Percentiles rank a stretch among this genome's conserved stretches.
phyloP scores from a whole-genome alignment of 495 filamentous ascomycete species.

The Pyrenula massariospora region DNA sequence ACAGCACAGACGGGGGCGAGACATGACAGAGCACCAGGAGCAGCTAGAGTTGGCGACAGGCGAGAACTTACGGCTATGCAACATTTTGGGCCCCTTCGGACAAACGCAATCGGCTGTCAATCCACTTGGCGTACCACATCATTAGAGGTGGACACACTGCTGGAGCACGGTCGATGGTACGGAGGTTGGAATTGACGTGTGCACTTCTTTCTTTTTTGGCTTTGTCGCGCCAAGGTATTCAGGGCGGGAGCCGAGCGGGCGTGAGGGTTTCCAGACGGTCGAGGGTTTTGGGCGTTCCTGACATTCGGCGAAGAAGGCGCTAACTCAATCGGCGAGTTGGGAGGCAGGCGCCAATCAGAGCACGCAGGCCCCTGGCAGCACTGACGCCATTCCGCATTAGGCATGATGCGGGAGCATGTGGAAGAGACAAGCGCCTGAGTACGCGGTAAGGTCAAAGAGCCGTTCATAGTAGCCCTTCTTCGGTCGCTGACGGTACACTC shows the following conservation, averaged over 20 bases:
- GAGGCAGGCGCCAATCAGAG: not conserved
- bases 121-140: not conserved
- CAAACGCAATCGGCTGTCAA: not conserved
- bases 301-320: too few species aligned
- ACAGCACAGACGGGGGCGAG: constrained; percentile 2
- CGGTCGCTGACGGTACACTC: too few species aligned
- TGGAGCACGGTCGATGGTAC: not conserved
- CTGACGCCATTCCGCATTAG: not conserved
- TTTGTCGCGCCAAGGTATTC: not conserved
- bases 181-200: not conserved
- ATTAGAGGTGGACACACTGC: not conserved
- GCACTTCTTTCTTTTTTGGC: not conserved
- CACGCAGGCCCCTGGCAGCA: not conserved
- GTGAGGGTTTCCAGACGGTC: not conserved
- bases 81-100: not conserved
- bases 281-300: too few species aligned
- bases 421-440: too few species aligned
- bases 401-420: too few species aligned
- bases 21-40: constrained; percentile 5
- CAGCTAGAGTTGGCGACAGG: constrained; percentile 6
- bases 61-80: not conserved
- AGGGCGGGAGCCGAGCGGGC: not conserved
- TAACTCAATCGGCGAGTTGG: not conserved
- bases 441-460: too few species aligned
- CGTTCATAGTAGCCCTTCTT: too few species aligned